Conservation (phyloP, 257 asterid genomes). For the Primulina tabacum region DNA sequence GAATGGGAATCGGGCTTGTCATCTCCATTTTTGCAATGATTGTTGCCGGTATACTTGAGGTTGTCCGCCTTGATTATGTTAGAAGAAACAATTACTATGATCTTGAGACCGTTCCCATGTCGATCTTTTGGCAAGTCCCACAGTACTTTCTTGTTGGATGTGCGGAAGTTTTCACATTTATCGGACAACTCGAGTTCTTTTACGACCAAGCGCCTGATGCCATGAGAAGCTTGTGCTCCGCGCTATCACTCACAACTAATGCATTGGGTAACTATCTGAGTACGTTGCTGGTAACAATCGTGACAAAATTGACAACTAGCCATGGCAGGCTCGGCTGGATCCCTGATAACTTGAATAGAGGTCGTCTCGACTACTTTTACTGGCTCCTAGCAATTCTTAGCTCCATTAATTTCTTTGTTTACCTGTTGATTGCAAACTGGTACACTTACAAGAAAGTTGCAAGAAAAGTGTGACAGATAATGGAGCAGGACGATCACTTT, state of each 20-base stretch:
- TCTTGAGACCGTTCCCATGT: constrained; percentile 46
- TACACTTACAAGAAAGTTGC: constrained; percentile 68
- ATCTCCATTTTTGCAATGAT: constrained; percentile 64
- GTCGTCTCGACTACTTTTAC: constrained; percentile 78
- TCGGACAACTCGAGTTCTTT: constrained; percentile 78
- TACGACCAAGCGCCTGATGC: constrained; percentile 92
- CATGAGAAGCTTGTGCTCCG: constrained; percentile 78
- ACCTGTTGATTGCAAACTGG: constrained; percentile 51
- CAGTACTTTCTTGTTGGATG: constrained; percentile 77
- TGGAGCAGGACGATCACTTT: background rate
- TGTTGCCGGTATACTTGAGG: constrained; percentile 59
- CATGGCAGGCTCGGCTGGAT: constrained; percentile 70
- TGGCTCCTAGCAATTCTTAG: constrained; percentile 67
- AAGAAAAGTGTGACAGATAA: background rate
- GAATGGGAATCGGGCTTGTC: constrained; percentile 75
- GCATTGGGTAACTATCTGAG: constrained; percentile 73
- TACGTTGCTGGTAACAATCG: constrained; percentile 54
- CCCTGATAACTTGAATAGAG: constrained; percentile 69
- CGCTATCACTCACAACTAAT: constrained; percentile 61
- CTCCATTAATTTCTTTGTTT: constrained; percentile 50
- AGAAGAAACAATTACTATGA: constrained; percentile 48
- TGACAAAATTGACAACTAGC: constrained; percentile 43
- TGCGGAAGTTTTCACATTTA: constrained; percentile 76
- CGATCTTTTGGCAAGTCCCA: constrained; percentile 91
- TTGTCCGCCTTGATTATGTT: constrained; percentile 52